Conservation (phyloP, 371 early-diverging fungal species). For the Mucor irregularis region DNA sequence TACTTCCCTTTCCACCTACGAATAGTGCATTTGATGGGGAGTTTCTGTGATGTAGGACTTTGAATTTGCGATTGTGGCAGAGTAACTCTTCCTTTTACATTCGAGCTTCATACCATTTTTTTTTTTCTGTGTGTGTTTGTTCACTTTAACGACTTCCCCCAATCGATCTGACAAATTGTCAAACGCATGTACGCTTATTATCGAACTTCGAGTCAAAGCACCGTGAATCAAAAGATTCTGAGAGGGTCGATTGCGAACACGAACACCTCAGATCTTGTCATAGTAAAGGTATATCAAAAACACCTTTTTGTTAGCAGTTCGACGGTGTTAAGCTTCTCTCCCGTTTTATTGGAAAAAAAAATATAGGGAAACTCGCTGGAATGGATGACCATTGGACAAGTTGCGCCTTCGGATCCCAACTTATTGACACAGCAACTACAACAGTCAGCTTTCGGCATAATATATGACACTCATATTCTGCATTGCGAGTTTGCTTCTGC, state of each 20-base stretch:
- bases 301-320: background rate
- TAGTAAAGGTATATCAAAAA: conserved; percentile 44
- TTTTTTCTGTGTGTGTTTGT: no score
- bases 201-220: conserved; percentile 26
- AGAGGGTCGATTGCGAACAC: conserved; percentile 22
- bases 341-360: background rate
- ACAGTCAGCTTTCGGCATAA: conserved; percentile 36
- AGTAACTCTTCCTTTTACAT: no score
- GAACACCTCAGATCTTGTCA: conserved; percentile 18
- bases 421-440: conserved; percentile 22
- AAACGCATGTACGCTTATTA: conserved; percentile 41
- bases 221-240: conserved; percentile 30
- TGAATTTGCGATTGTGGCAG: no score
- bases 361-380: conserved; percentile 29
- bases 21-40: no score
- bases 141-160: no score
- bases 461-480: conserved; percentile 28
- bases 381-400: conserved; percentile 12
- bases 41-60: no score
- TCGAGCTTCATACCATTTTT: no score
- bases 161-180: no score
- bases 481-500: conserved; percentile 19
- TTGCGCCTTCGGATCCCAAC: background rate
- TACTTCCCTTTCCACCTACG: no score
- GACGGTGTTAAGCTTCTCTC: background rate